These are phyloP conservation scores for Podosphaera aphanis DNA, from an alignment of 2,329 filamentous ascomycete species.

Conservation along the genomic window DNA sequence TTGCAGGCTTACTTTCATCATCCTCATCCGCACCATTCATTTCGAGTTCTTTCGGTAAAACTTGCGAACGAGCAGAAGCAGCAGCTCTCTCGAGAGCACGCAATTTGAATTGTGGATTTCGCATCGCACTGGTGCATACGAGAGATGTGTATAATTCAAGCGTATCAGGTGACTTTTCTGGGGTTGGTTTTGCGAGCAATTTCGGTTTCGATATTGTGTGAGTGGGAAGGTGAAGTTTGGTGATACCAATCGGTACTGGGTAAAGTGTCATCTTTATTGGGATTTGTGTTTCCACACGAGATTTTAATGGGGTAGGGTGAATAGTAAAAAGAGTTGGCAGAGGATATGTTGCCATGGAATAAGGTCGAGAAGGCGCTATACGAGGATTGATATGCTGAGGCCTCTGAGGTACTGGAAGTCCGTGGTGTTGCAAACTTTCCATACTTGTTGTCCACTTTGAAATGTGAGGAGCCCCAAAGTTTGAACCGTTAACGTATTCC, in stretches of 20 bases:
- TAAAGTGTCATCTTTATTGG: constrained; percentile 62
- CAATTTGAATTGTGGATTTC: constrained; percentile 38
- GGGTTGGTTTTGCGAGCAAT: constrained; percentile 49
- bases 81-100: constrained; percentile 30
- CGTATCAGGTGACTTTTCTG: constrained; percentile 44
- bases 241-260: constrained; percentile 50
- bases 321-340: constrained; percentile 28
- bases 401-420: constrained; percentile 4
- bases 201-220: constrained; percentile 92
- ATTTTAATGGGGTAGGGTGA: constrained; percentile 51
- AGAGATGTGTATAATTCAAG: constrained; percentile 60
- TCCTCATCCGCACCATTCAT: constrained; percentile 18
- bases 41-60: constrained; percentile 4
- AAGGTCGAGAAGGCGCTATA: constrained; percentile 8
- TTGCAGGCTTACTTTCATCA: constrained; percentile 43
- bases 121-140: constrained; percentile 83
- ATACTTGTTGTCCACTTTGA: constrained; percentile 17
- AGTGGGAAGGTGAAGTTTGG: constrained; percentile 63
- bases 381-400: neutral
- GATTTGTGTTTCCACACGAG: constrained; percentile 89
- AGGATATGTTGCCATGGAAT: constrained; percentile 6
- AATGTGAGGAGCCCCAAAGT: constrained; percentile 10
- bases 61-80: constrained; percentile 13
- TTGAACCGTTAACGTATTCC: constrained; percentile 19
- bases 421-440: constrained; percentile 5